Evolutionary conservation across 148 eudicot species (phyloP).

Genomic region (Gaultheria prostrata): DNA sequence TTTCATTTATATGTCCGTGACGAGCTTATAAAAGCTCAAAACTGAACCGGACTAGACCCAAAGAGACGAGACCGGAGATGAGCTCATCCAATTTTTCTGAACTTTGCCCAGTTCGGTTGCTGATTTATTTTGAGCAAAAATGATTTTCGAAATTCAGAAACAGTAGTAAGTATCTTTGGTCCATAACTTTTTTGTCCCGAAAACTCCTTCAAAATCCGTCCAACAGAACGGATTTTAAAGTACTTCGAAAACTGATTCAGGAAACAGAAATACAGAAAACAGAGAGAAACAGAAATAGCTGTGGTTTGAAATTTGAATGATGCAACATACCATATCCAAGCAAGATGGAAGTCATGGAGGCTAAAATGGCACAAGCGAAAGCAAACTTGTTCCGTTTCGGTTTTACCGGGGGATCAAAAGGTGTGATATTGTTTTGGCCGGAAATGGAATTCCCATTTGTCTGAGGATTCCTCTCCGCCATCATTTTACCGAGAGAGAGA

Average conservation of each 20-base stretch:
- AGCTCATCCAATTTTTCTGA: neutral
- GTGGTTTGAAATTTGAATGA: neutral
- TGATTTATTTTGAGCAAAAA: neutral
- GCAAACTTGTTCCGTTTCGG: slow-evolving; percentile 50
- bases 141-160: too few relatives aligned
- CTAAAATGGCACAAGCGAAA: slow-evolving; percentile 39
- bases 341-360: slow-evolving; percentile 55
- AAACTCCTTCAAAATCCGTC: too few relatives aligned
- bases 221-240: too few relatives aligned
- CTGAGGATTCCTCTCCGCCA: slow-evolving; percentile 19
- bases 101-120: neutral
- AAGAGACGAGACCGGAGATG: too few relatives aligned
- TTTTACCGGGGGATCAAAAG: slow-evolving; percentile 28
- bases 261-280: neutral
- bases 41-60: neutral
- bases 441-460: slow-evolving; percentile 12
- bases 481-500: neutral
- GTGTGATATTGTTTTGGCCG: neutral
- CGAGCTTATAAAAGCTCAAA: neutral
- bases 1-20: neutral
- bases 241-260: neutral
- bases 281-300: neutral
- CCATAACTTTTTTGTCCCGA: too few relatives aligned
- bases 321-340: slow-evolving; percentile 45
- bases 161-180: too few relatives aligned